Conservation (phyloP, 2,329 filamentous ascomycete species). For the Amauroascus niger region DNA sequence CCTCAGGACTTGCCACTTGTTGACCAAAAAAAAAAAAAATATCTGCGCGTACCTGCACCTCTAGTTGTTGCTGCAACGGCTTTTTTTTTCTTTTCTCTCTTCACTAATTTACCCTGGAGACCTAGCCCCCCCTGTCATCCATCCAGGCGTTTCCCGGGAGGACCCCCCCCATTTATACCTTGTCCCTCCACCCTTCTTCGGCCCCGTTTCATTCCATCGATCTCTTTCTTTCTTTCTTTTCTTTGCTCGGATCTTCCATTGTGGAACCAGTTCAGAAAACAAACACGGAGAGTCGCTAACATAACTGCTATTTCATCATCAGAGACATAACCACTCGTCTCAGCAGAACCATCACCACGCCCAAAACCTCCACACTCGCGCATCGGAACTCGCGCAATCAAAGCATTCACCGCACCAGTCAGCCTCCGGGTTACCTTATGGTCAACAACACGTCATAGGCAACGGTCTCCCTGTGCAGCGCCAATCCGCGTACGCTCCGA, state of each 20-base stretch:
- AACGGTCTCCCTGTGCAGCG: conserved; percentile 43
- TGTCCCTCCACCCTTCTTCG: conserved; percentile 4
- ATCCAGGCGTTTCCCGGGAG: neutral
- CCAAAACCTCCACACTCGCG: conserved; percentile 12
- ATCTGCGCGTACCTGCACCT: neutral
- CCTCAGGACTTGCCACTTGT: conserved; percentile 9
- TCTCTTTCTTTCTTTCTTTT: neutral
- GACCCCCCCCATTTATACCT: conserved; percentile 5
- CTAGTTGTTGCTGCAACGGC: neutral
- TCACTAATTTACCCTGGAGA: neutral
- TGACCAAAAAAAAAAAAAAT: neutral
- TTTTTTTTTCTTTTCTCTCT: neutral
- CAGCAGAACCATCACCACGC: conserved; percentile 27
- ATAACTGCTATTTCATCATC: conserved; percentile 11
- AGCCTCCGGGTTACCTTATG: conserved; percentile 31
- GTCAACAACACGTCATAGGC: conserved; percentile 24
- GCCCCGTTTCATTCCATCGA: conserved; percentile 1
- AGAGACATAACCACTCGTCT: conserved; percentile 26
- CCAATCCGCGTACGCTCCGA: conserved; percentile 56
- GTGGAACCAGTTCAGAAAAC: neutral
- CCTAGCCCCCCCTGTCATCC: neutral
- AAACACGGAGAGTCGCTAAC: neutral
- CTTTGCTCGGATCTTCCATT: neutral
- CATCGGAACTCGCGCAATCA: neutral
- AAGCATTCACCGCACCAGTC: conserved; percentile 27